These are phyloP conservation scores for Nakazawaea sp. DNA, from an alignment of 805 yeast species.

Conservation along the genomic window DNA sequence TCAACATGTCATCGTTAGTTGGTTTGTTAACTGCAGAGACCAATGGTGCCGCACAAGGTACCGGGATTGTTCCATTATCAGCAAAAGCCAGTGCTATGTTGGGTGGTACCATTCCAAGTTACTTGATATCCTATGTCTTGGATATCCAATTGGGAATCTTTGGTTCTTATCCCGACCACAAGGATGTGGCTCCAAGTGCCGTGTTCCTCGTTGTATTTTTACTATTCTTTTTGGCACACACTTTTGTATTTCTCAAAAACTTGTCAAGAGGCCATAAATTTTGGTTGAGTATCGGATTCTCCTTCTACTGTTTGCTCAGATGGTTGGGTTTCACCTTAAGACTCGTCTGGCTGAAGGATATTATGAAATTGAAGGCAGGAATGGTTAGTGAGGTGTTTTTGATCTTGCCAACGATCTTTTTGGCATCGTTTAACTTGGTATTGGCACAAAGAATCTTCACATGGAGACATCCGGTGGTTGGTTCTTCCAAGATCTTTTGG, in stretches of 20 bases:
- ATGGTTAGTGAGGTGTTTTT: constrained; percentile 50
- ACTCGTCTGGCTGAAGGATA: constrained; percentile 50
- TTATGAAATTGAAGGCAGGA: constrained; percentile 39
- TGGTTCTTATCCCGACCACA: constrained; percentile 52
- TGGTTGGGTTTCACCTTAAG: constrained; percentile 55
- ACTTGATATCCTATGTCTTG: constrained; percentile 28
- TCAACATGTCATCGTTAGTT: constrained; percentile 4
- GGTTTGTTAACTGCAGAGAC: constrained; percentile 19
- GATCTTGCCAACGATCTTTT: constrained; percentile 49
- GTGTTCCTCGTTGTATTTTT: constrained; percentile 49
- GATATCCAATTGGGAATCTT: constrained; percentile 42
- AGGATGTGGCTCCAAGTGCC: constrained; percentile 55
- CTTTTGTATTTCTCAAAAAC: constrained; percentile 40
- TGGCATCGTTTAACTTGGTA: constrained; percentile 54
- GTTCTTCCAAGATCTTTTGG: constrained; percentile 47
- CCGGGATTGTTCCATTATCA: constrained; percentile 35
- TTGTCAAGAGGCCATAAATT: constrained; percentile 52
- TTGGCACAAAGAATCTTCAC: constrained; percentile 70
- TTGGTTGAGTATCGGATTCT: constrained; percentile 45
- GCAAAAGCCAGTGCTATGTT: constrained; percentile 25
- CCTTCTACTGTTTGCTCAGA: constrained; percentile 45
- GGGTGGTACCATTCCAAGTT: constrained; percentile 34
- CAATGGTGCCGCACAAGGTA: constrained; percentile 40
- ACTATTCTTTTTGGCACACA: constrained; percentile 40
- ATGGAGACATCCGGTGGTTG: constrained; percentile 72